A percentile compares a stretch with the other conserved stretches of the same genome.
Evolutionary conservation across 805 yeast species (phyloP).

Genomic region (Candida tallmaniae): DNA sequence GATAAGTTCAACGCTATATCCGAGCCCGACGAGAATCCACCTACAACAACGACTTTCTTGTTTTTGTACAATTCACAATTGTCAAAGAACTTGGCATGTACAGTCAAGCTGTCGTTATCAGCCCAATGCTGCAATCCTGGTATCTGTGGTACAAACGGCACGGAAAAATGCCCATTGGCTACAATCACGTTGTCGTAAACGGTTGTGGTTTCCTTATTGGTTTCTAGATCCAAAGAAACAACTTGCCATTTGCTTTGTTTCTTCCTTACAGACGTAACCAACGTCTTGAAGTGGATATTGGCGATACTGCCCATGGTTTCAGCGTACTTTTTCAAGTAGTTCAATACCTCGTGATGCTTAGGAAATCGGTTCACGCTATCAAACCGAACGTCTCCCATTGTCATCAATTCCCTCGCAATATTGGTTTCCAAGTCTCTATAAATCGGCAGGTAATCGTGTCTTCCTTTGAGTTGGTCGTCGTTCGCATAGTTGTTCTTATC

Average conservation of each 20-base stretch:
- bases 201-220: slow-evolving; percentile 4
- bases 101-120: slow-evolving; percentile 15
- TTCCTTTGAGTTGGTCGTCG: slow-evolving; percentile 9
- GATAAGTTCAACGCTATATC: slow-evolving; percentile 66
- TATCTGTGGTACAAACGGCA: slow-evolving; percentile 31
- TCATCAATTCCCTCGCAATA: slow-evolving; percentile 63
- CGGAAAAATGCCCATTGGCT: slow-evolving; percentile 36
- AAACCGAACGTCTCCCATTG: slow-evolving; percentile 29
- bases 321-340: slow-evolving; percentile 57
- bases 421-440: slow-evolving; percentile 70
- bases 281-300: slow-evolving; percentile 11
- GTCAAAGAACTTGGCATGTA: slow-evolving; percentile 33
- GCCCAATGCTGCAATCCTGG: slow-evolving; percentile 29
- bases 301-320: slow-evolving; percentile 16
- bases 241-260: slow-evolving; percentile 13
- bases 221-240: slow-evolving; percentile 5
- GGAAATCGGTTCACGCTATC: slow-evolving; percentile 49
- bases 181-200: slow-evolving; percentile 35
- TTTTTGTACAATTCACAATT: slow-evolving; percentile 21
- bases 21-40: slow-evolving; percentile 73
- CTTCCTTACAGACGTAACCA: slow-evolving; percentile 13
- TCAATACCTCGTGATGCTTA: slow-evolving; percentile 52
- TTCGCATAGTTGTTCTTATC: slow-evolving; percentile 5
- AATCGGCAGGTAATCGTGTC: slow-evolving; percentile 40
- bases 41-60: slow-evolving; percentile 56